Conservation (phyloP, 148 eudicot genomes). For the Rheum nobile region DNA sequence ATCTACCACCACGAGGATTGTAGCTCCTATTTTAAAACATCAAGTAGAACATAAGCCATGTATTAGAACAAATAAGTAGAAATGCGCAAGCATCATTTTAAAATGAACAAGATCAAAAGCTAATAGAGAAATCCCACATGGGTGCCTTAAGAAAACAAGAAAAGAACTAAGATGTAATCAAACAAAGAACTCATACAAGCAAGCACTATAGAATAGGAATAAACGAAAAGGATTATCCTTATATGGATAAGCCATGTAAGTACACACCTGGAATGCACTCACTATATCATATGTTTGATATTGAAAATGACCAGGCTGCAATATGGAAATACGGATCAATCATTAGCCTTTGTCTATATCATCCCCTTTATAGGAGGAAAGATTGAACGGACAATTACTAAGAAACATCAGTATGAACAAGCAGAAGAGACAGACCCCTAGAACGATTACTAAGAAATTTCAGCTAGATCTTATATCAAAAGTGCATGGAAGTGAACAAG, state of each 20-base stretch:
- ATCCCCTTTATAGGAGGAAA: neutral
- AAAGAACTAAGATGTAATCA: neutral
- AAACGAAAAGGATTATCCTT: neutral
- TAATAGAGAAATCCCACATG: neutral
- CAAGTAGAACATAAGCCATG: neutral
- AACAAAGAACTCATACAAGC: neutral
- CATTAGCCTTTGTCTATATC: neutral
- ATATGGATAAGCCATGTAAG: neutral
- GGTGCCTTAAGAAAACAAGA: neutral
- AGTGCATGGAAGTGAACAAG: too few species aligned
- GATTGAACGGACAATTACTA: neutral
- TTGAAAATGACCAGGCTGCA: conserved; percentile 94
- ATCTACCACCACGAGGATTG: conserved; percentile 72
- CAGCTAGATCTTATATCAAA: too few species aligned
- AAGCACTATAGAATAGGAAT: neutral
- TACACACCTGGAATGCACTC: conserved; percentile 86
- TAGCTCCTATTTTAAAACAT: conserved; percentile 44
- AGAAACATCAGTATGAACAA: neutral
- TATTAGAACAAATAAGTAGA: neutral
- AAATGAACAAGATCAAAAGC: neutral
- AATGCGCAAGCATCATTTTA: neutral
- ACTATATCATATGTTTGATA: conserved; percentile 65
- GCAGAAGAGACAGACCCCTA: neutral
- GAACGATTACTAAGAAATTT: too few species aligned
- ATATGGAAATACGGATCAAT: conserved; percentile 13